Evolutionary conservation across 805 yeast species (phyloP), one percentile per base, ranked within the genome.

Genomic region (Metschnikowia lachancei): DNA sequence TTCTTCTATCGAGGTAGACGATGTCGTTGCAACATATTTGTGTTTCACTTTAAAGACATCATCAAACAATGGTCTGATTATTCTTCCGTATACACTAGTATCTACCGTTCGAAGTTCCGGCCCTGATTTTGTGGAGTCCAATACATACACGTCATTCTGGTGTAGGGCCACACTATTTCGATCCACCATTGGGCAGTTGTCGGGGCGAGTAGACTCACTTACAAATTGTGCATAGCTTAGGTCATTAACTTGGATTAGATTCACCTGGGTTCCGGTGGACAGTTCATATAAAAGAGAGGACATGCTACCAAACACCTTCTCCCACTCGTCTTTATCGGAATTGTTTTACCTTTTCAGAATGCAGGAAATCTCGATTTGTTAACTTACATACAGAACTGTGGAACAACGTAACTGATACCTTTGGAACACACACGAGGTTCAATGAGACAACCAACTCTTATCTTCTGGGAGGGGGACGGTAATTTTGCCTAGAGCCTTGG

Each of bases 61-160:
- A 3, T 45, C 41, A 11, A 85, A 67, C 1, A 83, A 49, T 3
- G 87, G 87, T 24, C 60, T 45, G 4, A 85, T 48, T 0, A 82
- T 62, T 1, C 61, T 52, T 1, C 46, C 28, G 54, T 78, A 81
- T 10, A 81, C 55, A 49, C 77, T 60, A 19, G 51, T 48, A 22
- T 45, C 34, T 5, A 55, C 57, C 1, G 50, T 30, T 40, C 75
- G 59, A 8, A 24, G 36, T 13, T 80, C 76, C 1, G 64, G 66
- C 1, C 83, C 84, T 0, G 83, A 76, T 17, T 62, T 63, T 4
- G 73, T 52, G 1, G 83, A 79, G 50, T 80, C 83, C n/a, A 79
- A 55, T 1, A 80, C 60, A 24, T 53, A 46, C 14, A 65, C 57
- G 14, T 55, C 57, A 26, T 49, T 34, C 13, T 38, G 19, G 18